Evolutionary conservation across 768 basidiomycete species (phyloP), one percentile per base, ranked within the genome.

Genomic region (Wakefieldia striispora): DNA sequence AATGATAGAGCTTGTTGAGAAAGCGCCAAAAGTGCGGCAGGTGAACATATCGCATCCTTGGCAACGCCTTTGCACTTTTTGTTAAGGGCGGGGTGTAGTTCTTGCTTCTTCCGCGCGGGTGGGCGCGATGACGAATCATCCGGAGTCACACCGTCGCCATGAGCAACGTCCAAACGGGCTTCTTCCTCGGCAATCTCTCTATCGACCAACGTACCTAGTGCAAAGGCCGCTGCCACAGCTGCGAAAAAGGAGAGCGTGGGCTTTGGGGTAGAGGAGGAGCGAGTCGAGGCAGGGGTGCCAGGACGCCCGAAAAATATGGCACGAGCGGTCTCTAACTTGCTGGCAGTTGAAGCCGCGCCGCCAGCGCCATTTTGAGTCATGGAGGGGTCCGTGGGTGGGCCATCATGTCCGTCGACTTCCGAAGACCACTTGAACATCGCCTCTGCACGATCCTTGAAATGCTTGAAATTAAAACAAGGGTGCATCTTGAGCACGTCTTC

Each of bases 171-270:
- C 39, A 67, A 38, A 26, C 64, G 65, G 4, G 37, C 48, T 54
- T 65, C 65, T 23, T 65, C 64, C 45, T 64, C 58, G 44, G 56
- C 39, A 17, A 65, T 48, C 33, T 65, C 64, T 54, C 60, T 60
- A 4, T 71, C 67, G 9, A 70, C 62, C 40, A 75, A 62, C 39
- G 78, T 76, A 24, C 83, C 86, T 45, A 87, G 61, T 1, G 86
- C 84, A 34, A 86, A 75, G 2, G 77, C 72, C 1, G 79, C 80
- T 42, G 79, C 78, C 38, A 79, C 74, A 2, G 78, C 72, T 0
- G 82, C 79, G 53, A 87, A 88, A 59, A 87, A 78, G 29, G 69
- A 70, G 8, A 69, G 51, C 0, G 67, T 56, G 4, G 59, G 62
- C 43, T 52, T 58, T 34, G 60, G 49, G 16, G 50, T 36, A 34